These are phyloP conservation scores for Irpex lacteus DNA, from an alignment of 1,284 basidiomycete species.

Conservation along the genomic window DNA sequence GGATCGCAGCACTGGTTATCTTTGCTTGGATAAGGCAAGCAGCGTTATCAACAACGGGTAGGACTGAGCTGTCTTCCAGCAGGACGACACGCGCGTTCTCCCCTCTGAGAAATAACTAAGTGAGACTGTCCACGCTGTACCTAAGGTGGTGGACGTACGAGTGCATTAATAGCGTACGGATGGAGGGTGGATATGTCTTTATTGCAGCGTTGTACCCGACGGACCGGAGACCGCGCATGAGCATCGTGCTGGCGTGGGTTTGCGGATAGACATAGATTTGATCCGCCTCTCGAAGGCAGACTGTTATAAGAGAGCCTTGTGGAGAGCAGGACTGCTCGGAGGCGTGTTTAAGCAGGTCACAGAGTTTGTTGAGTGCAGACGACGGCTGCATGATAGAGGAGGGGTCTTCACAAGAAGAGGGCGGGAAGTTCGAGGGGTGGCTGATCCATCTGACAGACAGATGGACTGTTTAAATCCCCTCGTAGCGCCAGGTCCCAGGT, in stretches of 20 bases:
- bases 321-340: background rate
- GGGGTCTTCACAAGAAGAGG: background rate
- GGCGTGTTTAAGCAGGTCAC: background rate
- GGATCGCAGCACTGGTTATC: background rate
- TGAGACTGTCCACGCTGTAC: background rate
- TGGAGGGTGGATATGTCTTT: background rate
- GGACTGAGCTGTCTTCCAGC: background rate
- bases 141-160: background rate
- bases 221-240: background rate
- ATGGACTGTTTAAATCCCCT: background rate
- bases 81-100: background rate
- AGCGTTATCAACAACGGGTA: background rate
- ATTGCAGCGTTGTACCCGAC: background rate
- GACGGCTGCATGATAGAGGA: background rate
- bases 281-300: background rate
- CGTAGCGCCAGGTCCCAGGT: constrained; percentile 1
- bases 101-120: background rate
- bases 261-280: background rate
- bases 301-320: background rate
- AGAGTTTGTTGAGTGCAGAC: background rate
- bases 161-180: background rate
- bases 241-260: background rate
- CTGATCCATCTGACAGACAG: background rate
- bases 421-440: background rate
- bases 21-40: background rate